Percentiles rank a stretch among this genome's conserved stretches.
phyloP scores from a whole-genome alignment of 2,329 filamentous ascomycete genomes.

The Bimuria novae-zelandiae region DNA sequence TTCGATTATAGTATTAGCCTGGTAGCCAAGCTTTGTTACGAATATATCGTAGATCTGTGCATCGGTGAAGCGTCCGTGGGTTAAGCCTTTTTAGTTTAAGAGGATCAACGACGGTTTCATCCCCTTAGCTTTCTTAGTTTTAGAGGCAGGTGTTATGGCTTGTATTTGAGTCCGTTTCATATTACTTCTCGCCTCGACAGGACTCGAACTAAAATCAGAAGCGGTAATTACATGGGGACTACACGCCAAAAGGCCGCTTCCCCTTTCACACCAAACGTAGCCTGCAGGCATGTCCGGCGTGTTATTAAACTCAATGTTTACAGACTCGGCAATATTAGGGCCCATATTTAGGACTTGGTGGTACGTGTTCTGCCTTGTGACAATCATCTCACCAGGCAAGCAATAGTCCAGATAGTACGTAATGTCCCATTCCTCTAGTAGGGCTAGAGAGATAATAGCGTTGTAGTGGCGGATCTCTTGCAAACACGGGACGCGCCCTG shows the following conservation, averaged over 20 bases:
- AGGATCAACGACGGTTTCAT: background rate
- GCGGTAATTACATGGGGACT: background rate
- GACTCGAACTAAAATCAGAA: background rate
- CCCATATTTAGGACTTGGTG: constrained; percentile 11
- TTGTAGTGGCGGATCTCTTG: constrained; percentile 2
- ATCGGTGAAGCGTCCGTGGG: background rate
- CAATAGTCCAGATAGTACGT: constrained; percentile 2
- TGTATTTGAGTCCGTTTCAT: background rate
- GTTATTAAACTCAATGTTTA: constrained; percentile 9
- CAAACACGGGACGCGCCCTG: background rate
- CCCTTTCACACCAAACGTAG: constrained; percentile 5
- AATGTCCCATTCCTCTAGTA: constrained; percentile 2
- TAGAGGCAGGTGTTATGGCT: background rate
- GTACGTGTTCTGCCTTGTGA: constrained; percentile 5
- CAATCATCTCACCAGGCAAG: constrained; percentile 5
- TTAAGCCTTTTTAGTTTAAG: background rate
- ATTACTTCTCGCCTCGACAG: background rate
- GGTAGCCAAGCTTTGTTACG: background rate
- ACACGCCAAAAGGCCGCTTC: background rate
- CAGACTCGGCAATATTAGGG: constrained; percentile 6
- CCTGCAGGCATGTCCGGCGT: background rate
- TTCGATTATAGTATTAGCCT: background rate
- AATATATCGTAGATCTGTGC: background rate
- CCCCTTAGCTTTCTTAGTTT: background rate
- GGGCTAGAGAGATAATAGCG: background rate